Evolutionary conservation across 2,329 filamentous ascomycete species (phyloP).

Genomic region (Penicillium sp.): DNA sequence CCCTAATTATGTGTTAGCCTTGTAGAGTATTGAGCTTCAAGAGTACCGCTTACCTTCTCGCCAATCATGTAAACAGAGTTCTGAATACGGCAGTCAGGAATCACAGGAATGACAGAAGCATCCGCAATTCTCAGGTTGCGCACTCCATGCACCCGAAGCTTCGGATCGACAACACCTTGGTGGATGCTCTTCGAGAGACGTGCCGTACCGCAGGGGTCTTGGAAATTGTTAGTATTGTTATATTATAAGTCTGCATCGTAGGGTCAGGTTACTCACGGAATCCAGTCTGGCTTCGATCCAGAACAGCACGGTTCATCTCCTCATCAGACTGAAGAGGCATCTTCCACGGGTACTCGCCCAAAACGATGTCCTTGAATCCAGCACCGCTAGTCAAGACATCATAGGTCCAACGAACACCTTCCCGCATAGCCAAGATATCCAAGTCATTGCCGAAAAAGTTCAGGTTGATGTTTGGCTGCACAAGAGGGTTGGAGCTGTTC

Average conservation of each 20-base stretch:
- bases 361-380: constrained; percentile 51
- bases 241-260: not conserved
- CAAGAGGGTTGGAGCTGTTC: constrained; percentile 39
- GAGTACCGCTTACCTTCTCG: constrained; percentile 44
- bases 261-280: constrained; percentile 29
- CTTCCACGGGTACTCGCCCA: constrained; percentile 57
- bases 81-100: constrained; percentile 60
- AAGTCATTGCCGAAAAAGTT: constrained; percentile 51
- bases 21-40: not conserved
- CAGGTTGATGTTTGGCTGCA: constrained; percentile 45
- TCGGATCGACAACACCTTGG: constrained; percentile 55
- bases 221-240: not conserved
- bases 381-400: constrained; percentile 59
- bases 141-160: constrained; percentile 56
- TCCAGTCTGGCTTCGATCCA: constrained; percentile 59
- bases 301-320: constrained; percentile 57
- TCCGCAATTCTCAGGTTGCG: constrained; percentile 57
- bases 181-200: constrained; percentile 54
- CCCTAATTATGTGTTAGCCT: constrained; percentile 16
- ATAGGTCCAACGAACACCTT: constrained; percentile 56
- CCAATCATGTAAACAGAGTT: constrained; percentile 63
- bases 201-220: constrained; percentile 54
- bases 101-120: constrained; percentile 57
- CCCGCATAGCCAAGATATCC: constrained; percentile 59
- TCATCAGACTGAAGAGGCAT: constrained; percentile 59